These are phyloP conservation scores for Trichoderma semiorbis DNA, from an alignment of 2,329 filamentous ascomycete species.

Conservation along the genomic window DNA sequence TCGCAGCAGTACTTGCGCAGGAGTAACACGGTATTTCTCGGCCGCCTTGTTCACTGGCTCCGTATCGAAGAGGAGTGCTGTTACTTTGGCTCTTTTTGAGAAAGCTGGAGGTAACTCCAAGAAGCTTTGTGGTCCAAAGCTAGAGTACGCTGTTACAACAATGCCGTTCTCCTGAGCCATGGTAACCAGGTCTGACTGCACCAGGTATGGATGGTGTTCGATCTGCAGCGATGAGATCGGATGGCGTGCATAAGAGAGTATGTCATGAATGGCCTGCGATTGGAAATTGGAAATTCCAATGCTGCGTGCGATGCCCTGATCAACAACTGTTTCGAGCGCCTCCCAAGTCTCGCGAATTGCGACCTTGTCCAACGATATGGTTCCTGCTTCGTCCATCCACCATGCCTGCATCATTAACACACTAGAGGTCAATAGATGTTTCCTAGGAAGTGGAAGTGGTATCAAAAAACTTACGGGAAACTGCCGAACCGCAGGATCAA, in stretches of 20 bases:
- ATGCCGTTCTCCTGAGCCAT: constrained; percentile 57
- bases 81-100: constrained; percentile 23
- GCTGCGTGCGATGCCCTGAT: constrained; percentile 31
- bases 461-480: constrained; percentile 26
- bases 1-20: constrained; percentile 63
- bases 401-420: not conserved
- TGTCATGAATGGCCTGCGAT: constrained; percentile 55
- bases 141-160: constrained; percentile 62
- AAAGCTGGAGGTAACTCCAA: constrained; percentile 28
- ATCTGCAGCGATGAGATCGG: constrained; percentile 53
- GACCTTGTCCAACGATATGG: constrained; percentile 54
- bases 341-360: constrained; percentile 75
- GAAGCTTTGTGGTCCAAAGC: constrained; percentile 56
- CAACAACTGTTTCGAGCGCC: constrained; percentile 68
- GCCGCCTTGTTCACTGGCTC: constrained; percentile 37
- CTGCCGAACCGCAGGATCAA: constrained; percentile 39
- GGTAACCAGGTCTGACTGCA: constrained; percentile 53
- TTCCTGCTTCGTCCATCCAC: constrained; percentile 35
- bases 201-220: constrained; percentile 67
- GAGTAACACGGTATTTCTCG: constrained; percentile 53
- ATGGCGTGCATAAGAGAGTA: constrained; percentile 56
- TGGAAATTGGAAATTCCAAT: constrained; percentile 81
- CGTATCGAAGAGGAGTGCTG: constrained; percentile 29
- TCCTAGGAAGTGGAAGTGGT: too few relatives aligned
- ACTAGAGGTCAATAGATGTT: not conserved